Evolutionary conservation across 805 yeast genomes (phyloP).

Genomic region (Starmerella cellae): DNA sequence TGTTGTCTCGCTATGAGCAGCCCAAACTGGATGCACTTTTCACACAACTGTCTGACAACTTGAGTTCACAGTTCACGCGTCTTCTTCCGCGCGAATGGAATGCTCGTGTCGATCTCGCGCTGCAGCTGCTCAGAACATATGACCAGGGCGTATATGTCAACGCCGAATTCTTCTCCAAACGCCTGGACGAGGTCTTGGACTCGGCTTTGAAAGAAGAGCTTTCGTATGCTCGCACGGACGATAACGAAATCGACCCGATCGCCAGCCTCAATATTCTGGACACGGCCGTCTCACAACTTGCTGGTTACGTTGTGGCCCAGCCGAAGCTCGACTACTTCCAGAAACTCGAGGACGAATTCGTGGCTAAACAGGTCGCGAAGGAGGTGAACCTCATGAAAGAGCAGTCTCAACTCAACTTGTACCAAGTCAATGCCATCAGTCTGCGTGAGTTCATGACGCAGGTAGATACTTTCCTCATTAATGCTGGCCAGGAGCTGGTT

Average conservation of each 20-base stretch:
- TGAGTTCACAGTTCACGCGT: slow-evolving; percentile 31
- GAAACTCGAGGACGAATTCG: slow-evolving; percentile 21
- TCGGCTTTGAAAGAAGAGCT: slow-evolving; percentile 25
- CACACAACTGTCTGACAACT: slow-evolving; percentile 28
- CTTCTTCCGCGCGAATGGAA: slow-evolving; percentile 49
- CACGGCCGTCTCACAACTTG: slow-evolving; percentile 23
- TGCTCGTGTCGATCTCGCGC: slow-evolving; percentile 39
- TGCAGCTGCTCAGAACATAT: slow-evolving; percentile 41
- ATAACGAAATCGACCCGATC: slow-evolving; percentile 17
- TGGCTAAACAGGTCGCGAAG: slow-evolving; percentile 21
- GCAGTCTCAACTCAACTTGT: slow-evolving; percentile 20
- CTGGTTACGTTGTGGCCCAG: slow-evolving; percentile 24
- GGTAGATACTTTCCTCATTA: slow-evolving; percentile 27
- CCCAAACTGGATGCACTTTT: slow-evolving; percentile 23
- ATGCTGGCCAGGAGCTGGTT: slow-evolving; percentile 26
- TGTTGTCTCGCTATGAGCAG: slow-evolving; percentile 41
- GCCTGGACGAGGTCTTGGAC: slow-evolving; percentile 26
- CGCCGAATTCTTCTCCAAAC: slow-evolving; percentile 11
- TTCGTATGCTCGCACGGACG: slow-evolving; percentile 9
- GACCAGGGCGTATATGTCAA: slow-evolving; percentile 25
- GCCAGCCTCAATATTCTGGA: slow-evolving; percentile 29
- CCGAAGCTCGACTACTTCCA: slow-evolving; percentile 25
- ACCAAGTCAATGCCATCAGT: slow-evolving; percentile 6
- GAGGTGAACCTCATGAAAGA: slow-evolving; percentile 20
- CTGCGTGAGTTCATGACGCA: slow-evolving; percentile 3